A percentile compares a stretch with the other conserved stretches of the same genome.
These are phyloP conservation scores for Ustilago esculenta DNA, from an alignment of 1,284 basidiomycete species.

Conservation along the genomic window DNA sequence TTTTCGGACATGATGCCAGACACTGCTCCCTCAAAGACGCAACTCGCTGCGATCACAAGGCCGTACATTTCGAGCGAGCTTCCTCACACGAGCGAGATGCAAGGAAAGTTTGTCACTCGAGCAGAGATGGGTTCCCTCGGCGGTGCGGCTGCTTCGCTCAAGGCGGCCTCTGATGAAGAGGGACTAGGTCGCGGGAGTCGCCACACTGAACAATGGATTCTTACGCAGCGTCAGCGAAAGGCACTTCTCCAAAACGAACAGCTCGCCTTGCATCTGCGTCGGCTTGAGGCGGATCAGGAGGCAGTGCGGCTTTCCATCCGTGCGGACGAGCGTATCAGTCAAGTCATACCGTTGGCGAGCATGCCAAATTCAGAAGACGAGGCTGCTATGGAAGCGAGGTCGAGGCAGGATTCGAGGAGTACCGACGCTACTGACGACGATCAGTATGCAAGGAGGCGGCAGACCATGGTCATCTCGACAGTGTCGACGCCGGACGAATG, in stretches of 20 bases:
- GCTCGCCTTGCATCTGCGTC: slow-evolving; percentile 18
- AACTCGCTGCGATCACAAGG: slow-evolving; percentile 4
- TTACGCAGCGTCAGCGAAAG: slow-evolving; percentile 33
- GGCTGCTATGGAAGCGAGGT: slow-evolving; percentile 1
- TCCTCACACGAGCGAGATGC: slow-evolving; percentile 3
- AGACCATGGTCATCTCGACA: slow-evolving; percentile 39
- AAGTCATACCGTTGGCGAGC: neutral
- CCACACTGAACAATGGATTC: slow-evolving; percentile 44
- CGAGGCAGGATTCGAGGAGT: slow-evolving; percentile 35
- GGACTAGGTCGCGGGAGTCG: slow-evolving; percentile 11
- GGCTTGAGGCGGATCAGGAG: slow-evolving; percentile 11
- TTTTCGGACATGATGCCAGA: slow-evolving; percentile 47
- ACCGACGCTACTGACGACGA: slow-evolving; percentile 31
- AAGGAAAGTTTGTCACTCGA: neutral
- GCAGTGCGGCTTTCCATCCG: slow-evolving; percentile 26
- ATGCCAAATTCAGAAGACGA: slow-evolving; percentile 3
- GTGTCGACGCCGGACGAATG: slow-evolving; percentile 32
- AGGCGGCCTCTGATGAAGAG: slow-evolving; percentile 1
- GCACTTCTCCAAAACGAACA: slow-evolving; percentile 32
- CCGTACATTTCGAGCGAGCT: slow-evolving; percentile 11
- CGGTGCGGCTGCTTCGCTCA: slow-evolving; percentile 14
- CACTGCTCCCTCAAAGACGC: slow-evolving; percentile 26
- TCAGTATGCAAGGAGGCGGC: slow-evolving; percentile 1
- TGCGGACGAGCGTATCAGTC: slow-evolving; percentile 24
- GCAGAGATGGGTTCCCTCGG: slow-evolving; percentile 10